phyloP scores from a whole-genome alignment of 179 eudicot genomes.

The Amaranthus tricolor region DNA sequence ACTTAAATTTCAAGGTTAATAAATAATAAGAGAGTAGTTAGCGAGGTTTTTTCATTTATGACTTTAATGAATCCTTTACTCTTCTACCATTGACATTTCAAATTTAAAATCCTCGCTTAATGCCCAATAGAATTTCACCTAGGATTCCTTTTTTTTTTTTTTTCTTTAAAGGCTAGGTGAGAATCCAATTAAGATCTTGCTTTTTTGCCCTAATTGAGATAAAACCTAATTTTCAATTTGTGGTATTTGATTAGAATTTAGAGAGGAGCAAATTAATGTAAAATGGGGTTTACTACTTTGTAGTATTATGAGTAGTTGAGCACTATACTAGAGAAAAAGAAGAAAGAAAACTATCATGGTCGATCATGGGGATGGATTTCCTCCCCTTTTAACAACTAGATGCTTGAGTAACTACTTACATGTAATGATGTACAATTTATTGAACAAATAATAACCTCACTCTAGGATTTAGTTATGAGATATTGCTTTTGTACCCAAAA shows the following conservation, averaged over 20 bases:
- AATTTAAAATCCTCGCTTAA: background rate
- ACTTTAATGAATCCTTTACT: constrained; percentile 7
- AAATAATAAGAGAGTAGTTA: constrained; percentile 1
- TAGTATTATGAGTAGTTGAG: no score
- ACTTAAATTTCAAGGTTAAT: background rate
- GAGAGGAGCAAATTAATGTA: background rate
- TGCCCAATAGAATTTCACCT: background rate
- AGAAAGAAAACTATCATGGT: background rate
- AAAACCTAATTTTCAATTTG: background rate
- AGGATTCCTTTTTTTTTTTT: background rate
- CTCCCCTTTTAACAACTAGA: no score
- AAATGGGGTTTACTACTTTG: no score
- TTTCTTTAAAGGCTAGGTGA: background rate
- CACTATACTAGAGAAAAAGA: background rate
- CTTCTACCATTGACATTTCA: background rate
- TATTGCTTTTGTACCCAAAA: no score
- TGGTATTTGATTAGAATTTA: background rate
- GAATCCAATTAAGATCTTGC: no score
- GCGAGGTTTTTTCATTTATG: constrained; percentile 25
- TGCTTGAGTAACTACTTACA: background rate
- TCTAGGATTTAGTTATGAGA: no score
- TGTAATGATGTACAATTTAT: no score
- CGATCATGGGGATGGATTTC: background rate
- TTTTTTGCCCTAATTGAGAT: no score
- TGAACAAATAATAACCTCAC: no score